Evolutionary conservation across 1,284 basidiomycete genomes (phyloP), one percentile per base, ranked within the genome.

Genomic region (Cystobasidiaceae sp.): DNA sequence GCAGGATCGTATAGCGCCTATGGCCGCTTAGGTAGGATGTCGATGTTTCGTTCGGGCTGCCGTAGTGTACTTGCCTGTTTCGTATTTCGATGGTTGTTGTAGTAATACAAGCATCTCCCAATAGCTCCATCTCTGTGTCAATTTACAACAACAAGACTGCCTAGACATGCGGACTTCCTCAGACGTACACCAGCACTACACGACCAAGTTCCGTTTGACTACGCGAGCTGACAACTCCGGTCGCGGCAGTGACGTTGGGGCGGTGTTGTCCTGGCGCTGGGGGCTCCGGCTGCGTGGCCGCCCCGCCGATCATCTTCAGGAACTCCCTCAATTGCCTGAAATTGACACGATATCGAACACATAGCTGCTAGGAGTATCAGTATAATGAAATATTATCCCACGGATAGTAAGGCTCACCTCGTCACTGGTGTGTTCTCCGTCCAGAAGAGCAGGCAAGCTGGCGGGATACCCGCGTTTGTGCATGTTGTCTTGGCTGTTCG

Each of bases 341-440:
- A 50, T 44, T 62, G 32, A 55, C 30, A 5, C 65, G 37, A 44
- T 60, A 68, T 6, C 59, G 52, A 5, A 68, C 33, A 45, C 67
- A 68, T n/a, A 68, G 41, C 61, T 64, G 33, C 7, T 33, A 17
- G 17, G 9, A 32, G 4, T 1, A 21, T 44, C 27, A 46, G 49
- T 27, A 2, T 17, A 9, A 28, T 7, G 13, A 4, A 2, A 5
- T 13, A 7, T 39, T 41, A 25, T 44, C 15, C 7, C 7, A 34
- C 19, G 48, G 8, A 7, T 13, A 30, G 17, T n/a, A 21, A n/a
- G 55, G 30, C 63, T 25, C 7, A 72, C 66, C 63, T 73, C 73
- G 41, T 74, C 73, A 28, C 70, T 71, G 30, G 68, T 67, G 37
- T 72, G 72, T 25, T 46, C 67, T 11, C 72, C 73, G 28, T 74